phyloP scores from a whole-genome alignment of 2,329 filamentous ascomycete species.

The Chaetomiaceae sp. region DNA sequence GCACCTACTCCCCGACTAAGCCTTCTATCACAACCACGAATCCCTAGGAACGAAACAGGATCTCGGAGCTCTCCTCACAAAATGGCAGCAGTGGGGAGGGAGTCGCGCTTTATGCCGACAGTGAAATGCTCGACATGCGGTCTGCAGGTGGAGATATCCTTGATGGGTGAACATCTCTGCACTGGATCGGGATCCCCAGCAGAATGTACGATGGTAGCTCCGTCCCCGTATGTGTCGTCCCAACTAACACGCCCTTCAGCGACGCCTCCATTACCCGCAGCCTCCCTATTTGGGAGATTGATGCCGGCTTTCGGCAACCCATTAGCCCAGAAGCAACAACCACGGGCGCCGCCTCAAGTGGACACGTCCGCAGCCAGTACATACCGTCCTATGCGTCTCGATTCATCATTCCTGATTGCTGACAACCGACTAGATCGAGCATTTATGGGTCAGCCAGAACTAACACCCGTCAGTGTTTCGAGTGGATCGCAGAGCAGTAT shows the following conservation, averaged over 20 bases:
- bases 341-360: constrained; percentile 43
- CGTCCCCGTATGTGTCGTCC: background rate
- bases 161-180: constrained; percentile 84
- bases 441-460: constrained; percentile 51
- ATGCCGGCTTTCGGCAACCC: constrained; percentile 32
- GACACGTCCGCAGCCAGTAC: constrained; percentile 52
- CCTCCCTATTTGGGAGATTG: constrained; percentile 35
- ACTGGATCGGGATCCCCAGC: constrained; percentile 35
- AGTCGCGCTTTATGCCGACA: constrained; percentile 69
- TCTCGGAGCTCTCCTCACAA: too few relatives aligned
- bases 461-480: constrained; percentile 60
- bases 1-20: background rate
- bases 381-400: constrained; percentile 21
- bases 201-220: constrained; percentile 39
- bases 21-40: too few relatives aligned
- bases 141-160: constrained; percentile 72
- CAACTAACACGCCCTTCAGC: constrained; percentile 30
- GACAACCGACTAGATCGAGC: constrained; percentile 45
- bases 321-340: constrained; percentile 35
- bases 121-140: constrained; percentile 86
- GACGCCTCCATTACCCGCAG: constrained; percentile 33
- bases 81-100: constrained; percentile 48
- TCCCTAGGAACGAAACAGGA: too few relatives aligned
- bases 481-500: constrained; percentile 53
- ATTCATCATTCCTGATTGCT: constrained; percentile 28